A percentile compares a stretch with the other conserved stretches of the same genome.
phyloP scores from a whole-genome alignment of 1,284 basidiomycete species.

The Ceratobasidium papillatum region DNA sequence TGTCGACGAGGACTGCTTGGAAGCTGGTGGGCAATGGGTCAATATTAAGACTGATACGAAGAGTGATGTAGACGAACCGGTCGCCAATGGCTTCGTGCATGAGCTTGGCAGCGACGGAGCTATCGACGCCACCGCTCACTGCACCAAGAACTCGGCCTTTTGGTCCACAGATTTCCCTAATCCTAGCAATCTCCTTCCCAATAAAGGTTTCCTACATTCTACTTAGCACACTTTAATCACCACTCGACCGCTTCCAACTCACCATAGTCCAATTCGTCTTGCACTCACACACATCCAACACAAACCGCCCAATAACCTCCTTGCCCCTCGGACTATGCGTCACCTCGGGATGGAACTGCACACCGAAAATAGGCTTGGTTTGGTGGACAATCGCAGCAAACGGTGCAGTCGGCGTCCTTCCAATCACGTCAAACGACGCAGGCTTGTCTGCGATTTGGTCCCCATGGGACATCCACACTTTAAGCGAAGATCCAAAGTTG shows the following conservation, averaged over 20 bases:
- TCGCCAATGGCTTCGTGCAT: conserved; percentile 99
- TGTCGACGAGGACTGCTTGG: conserved; percentile 99
- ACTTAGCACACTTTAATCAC: neutral
- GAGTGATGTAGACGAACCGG: conserved; percentile 61
- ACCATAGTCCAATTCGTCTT: conserved; percentile 95
- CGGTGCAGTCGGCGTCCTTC: conserved; percentile 86
- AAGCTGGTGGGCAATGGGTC: conserved; percentile 65
- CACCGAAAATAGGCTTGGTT: conserved; percentile 90
- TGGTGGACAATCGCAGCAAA: conserved; percentile 95
- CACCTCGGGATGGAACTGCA: conserved; percentile 99
- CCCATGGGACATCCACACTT: conserved; percentile 99
- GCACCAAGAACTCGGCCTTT: conserved; percentile 98
- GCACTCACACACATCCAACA: conserved; percentile 87
- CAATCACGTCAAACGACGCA: conserved; percentile 87
- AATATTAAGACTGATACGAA: neutral
- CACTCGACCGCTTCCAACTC: conserved; percentile 44
- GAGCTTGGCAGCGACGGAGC: conserved; percentile 96
- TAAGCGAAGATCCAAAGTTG: conserved; percentile 28
- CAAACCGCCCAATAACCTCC: conserved; percentile 90
- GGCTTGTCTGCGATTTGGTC: conserved; percentile 91
- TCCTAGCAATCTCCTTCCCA: conserved; percentile 94
- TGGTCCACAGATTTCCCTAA: conserved; percentile 93
- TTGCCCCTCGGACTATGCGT: conserved; percentile 93
- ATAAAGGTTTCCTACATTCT: conserved; percentile 88
- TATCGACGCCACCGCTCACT: conserved; percentile 97